Evolutionary conservation across 305 asterid species (phyloP).

Genomic region (Nicotiana rustica): DNA sequence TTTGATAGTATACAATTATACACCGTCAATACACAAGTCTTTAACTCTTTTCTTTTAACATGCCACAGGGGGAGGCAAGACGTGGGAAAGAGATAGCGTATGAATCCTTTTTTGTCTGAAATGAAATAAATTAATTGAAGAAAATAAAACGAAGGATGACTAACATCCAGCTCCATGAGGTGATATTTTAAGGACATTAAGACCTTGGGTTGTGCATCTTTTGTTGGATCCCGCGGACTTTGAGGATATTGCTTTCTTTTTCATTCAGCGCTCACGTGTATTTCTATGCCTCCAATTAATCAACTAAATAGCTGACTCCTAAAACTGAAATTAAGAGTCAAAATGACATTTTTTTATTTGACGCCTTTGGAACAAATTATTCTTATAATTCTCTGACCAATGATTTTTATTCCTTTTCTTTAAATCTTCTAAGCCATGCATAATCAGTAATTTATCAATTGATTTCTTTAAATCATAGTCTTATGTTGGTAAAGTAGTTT

Average conservation of each 20-base stretch:
- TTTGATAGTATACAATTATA: no score
- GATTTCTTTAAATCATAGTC: not conserved
- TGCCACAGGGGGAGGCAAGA: not conserved
- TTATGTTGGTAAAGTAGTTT: not conserved
- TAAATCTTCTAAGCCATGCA: not conserved
- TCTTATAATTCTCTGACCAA: not conserved
- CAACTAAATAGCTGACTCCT: not conserved
- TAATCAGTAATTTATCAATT: not conserved
- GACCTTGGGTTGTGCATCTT: conserved; percentile 48
- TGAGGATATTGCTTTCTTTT: conserved; percentile 57
- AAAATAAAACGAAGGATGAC: not conserved
- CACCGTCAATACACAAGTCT: no score
- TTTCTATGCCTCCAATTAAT: conserved; percentile 13
- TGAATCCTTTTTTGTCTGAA: conserved; percentile 52
- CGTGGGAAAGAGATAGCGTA: conserved; percentile 41
- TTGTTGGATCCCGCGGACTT: conserved; percentile 70
- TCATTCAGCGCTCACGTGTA: conserved; percentile 54
- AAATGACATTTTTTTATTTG: not conserved
- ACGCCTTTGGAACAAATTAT: not conserved
- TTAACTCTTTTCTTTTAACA: not conserved
- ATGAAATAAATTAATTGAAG: conserved; percentile 11
- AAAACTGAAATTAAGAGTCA: conserved; percentile 19
- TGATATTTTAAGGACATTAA: conserved; percentile 43
- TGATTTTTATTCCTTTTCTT: not conserved
- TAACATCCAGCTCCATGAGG: conserved; percentile 16